phyloP scores from a whole-genome alignment of 805 yeast species.

The Saturnispora diversa region DNA sequence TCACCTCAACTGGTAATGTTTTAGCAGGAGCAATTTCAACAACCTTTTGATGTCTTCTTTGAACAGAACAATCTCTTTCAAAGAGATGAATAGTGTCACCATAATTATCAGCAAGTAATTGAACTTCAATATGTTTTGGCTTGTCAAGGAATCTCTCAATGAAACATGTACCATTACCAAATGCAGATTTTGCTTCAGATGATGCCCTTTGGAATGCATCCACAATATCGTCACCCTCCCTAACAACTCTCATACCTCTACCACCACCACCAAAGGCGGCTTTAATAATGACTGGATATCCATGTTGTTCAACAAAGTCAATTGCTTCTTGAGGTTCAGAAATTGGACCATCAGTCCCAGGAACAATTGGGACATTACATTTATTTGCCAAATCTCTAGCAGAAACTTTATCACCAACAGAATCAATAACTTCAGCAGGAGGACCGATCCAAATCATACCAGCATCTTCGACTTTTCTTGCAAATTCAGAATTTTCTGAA shows the following conservation, averaged over 20 bases:
- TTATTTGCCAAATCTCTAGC: constrained; percentile 87
- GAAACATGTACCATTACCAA: constrained; percentile 96
- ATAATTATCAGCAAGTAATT: constrained; percentile 90
- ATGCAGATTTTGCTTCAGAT: constrained; percentile 87
- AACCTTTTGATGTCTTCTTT: constrained; percentile 92
- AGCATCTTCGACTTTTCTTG: constrained; percentile 76
- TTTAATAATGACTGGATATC: constrained; percentile 91
- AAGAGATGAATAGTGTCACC: constrained; percentile 93
- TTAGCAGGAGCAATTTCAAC: constrained; percentile 99
- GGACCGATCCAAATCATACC: constrained; percentile 94
- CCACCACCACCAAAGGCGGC: constrained; percentile 99
- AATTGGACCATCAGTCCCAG: constrained; percentile 87
- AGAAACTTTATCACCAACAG: constrained; percentile 89
- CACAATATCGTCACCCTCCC: constrained; percentile 69
- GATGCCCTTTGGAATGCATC: constrained; percentile 82
- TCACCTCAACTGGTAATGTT: constrained; percentile 68
- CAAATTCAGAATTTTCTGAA: constrained; percentile 92
- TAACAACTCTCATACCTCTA: constrained; percentile 92
- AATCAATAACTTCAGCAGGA: constrained; percentile 86
- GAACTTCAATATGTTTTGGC: constrained; percentile 94
- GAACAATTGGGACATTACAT: constrained; percentile 92
- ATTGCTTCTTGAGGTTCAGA: constrained; percentile 64
- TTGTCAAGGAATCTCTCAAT: constrained; percentile 90
- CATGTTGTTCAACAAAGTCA: constrained; percentile 62
- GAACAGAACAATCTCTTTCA: constrained; percentile 96